Conservation (phyloP, 192 early-diverging fungal species). For the Coemansia sp. region DNA sequence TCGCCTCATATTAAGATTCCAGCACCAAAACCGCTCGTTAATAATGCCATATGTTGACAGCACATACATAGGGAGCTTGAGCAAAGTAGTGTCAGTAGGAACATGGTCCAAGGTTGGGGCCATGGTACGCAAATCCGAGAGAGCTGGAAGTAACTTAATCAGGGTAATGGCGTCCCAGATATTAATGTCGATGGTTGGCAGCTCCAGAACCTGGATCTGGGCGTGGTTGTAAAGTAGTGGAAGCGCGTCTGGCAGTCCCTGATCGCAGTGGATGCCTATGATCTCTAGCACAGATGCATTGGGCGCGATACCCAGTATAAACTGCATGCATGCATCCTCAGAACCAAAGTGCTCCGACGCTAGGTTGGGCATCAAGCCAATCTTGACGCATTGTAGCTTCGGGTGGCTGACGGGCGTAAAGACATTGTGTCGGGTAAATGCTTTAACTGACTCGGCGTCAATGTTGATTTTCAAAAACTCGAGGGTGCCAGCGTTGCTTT, state of each 20-base stretch:
- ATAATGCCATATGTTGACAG: not conserved
- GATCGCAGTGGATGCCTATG: not conserved
- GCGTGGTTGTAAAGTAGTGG: not conserved
- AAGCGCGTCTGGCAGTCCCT: not conserved
- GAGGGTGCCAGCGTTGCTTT: not conserved
- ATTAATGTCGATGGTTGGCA: not conserved
- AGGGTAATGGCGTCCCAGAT: not conserved
- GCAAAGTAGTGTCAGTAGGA: not conserved
- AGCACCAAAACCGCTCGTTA: not conserved
- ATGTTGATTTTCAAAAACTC: not conserved
- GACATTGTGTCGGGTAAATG: not conserved
- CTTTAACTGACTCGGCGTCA: not conserved
- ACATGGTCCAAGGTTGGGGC: not conserved
- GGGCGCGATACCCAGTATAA: not conserved
- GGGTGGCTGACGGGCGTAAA: not conserved
- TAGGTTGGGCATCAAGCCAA: not conserved
- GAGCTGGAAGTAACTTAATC: not conserved
- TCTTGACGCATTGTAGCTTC: not conserved
- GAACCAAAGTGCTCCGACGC: not conserved
- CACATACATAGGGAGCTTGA: not conserved
- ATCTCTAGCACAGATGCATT: not conserved
- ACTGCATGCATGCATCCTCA: not conserved
- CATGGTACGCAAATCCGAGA: slow-evolving; percentile 4
- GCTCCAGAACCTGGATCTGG: not conserved
- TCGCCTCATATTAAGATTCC: not conserved